These are phyloP conservation scores for Rhodocollybia butyracea DNA, from an alignment of 768 basidiomycete genomes.

Conservation along the genomic window DNA sequence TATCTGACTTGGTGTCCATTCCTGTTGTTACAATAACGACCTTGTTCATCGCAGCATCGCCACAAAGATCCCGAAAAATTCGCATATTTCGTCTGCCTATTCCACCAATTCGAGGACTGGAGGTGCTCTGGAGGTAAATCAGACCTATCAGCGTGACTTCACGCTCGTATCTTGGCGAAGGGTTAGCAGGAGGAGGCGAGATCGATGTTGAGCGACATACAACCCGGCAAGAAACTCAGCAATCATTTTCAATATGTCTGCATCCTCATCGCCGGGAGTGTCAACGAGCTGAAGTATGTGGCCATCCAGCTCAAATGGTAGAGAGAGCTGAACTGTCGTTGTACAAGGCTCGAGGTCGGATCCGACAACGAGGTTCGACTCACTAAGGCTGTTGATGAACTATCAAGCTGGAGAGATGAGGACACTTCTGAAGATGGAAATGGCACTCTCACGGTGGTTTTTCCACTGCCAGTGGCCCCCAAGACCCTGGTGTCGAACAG, in stretches of 20 bases:
- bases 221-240: not conserved
- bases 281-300: not conserved
- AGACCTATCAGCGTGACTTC: not conserved
- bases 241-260: not conserved
- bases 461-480: not conserved
- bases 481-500: too few species aligned
- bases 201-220: not conserved
- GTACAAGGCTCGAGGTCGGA: not conserved
- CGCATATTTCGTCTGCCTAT: not conserved
- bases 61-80: not conserved
- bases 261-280: not conserved
- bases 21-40: not conserved
- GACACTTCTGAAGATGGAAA: not conserved
- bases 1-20: not conserved
- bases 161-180: not conserved
- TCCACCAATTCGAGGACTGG: not conserved
- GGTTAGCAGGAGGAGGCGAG: not conserved
- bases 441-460: not conserved
- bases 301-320: not conserved
- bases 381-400: not conserved
- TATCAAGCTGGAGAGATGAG: not conserved
- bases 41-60: not conserved
- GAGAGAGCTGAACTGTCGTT: not conserved
- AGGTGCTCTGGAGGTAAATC: not conserved
- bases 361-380: not conserved